Base-by-base conservation (phyloP, 2,329 filamentous ascomycete genomes). In the Colletotrichum brevisporum region DNA sequence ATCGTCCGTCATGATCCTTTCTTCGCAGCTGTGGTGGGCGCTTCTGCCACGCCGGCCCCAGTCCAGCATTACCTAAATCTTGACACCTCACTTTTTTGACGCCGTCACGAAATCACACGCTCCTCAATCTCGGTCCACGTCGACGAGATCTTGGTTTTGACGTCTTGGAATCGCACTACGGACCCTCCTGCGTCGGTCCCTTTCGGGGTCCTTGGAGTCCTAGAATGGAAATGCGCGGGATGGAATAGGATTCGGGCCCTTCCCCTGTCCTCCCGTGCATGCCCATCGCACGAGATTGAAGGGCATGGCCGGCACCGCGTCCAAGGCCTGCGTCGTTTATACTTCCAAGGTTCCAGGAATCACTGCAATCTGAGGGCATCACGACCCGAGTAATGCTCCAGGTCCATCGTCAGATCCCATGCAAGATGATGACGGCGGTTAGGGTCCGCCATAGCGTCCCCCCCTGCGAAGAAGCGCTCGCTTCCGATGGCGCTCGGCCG, bases 391-490 rank as follows among this genome's bases (percentile, higher is more conserved):
- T 9, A 36, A 9, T 36, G 31, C 31, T 47, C 15, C 16, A 4
- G 10, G 15, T 8, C 16, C 26, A 48, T 63, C 18, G 59, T 24
- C 59, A 64, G 53, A 48, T 63, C 13, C 26, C 39, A 57, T 58
- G 47, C 59, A 53, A 57, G 31, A 63, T 53, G 26, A 58, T 58
- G 59, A 52, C 53, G 53, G 65, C 53, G 21, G 39, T 24, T 15
- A 26, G 4, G 5, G 26, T 18, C 6, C n/a, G n/a, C 31, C 10
- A 36, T 36, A n/a, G n/a, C 36, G 39, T 36, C 24, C 50, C 13
- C 15, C 9, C 24, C 58, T 12, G 48, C 65, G 41, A 68, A 27
- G 21, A 58, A 64, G 61, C 60, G 60, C 65, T 68, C 54, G 54
- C 53, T 54, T 64, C 60, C 65, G 65, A 68, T 18, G 26, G 24